Percentiles rank a stretch among this genome's conserved stretches.
Conservation (phyloP, 139 green algal genomes). For the Chlamydomonas asymmetrica region DNA sequence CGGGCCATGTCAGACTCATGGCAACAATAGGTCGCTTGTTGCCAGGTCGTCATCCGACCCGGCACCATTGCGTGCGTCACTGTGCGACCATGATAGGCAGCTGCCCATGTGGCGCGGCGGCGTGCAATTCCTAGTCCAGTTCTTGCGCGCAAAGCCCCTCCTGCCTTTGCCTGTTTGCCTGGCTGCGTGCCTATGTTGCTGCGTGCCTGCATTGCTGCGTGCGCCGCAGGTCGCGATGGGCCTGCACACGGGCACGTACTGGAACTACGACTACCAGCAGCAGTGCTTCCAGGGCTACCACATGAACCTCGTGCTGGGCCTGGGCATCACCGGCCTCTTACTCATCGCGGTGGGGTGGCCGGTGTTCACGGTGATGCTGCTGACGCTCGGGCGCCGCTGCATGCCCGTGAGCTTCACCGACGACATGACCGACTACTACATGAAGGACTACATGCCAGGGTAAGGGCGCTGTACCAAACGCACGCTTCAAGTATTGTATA, state of each 20-base stretch:
- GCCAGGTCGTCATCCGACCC: too few relatives aligned
- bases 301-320: constrained; percentile 36
- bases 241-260: constrained; percentile 24
- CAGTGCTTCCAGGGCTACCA: constrained; percentile 41
- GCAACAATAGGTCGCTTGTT: too few relatives aligned
- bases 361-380: constrained; percentile 12
- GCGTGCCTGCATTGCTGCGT: too few relatives aligned
- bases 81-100: too few relatives aligned
- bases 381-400: not conserved
- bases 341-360: constrained; percentile 37
- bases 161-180: too few relatives aligned
- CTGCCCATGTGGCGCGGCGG: too few relatives aligned
- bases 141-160: too few relatives aligned
- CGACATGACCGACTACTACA: constrained; percentile 2
- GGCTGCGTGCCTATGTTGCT: too few relatives aligned
- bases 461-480: constrained; percentile 14
- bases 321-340: constrained; percentile 38
- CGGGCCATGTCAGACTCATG: too few relatives aligned
- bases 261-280: constrained; percentile 31
- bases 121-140: too few relatives aligned
- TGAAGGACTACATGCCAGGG: constrained; percentile 13
- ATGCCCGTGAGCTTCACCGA: constrained; percentile 9
- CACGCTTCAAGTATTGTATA: too few relatives aligned
- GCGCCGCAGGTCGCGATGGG: not conserved
- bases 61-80: too few relatives aligned